Base-by-base conservation (phyloP, 2,329 filamentous ascomycete genomes). In the Talaromyces islandicus region DNA sequence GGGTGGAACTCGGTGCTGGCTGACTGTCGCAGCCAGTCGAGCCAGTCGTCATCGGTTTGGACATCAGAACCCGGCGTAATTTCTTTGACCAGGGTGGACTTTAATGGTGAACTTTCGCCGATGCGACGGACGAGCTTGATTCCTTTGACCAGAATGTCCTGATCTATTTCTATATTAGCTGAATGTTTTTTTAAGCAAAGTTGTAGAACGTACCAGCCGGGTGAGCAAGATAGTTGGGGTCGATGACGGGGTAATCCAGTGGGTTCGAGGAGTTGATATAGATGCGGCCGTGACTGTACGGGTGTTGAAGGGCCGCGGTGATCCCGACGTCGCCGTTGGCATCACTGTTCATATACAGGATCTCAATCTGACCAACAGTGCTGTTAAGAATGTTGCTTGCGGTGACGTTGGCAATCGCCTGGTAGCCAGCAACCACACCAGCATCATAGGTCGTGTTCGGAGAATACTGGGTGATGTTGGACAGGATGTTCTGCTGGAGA, bases 261-360 rank as follows among this genome's bases (percentile, higher is more conserved):
- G 68, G 67, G 35, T 69, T 59, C 1, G 69, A 70, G 10, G 68
- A 70, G 54, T 70, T 70, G 61, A 71, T 71, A 50, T 69, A 69
- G 50, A 71, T 63, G 1, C 68, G 66, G 11, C 69, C 69, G 17
- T 70, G 69, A 43, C 68, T 70, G 58, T 64, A 69, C 14, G 70
- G 70, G 60, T 70, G 69, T 62, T 68, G 70, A 7, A 67, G 64
- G 50, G 67, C 68, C 24, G 68, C 69, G 10, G 68, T 69, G 19
- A 70, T 65, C 7, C 69, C 69, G 3, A 70, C 58, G 24, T 68
- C 66, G 3, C 69, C 69, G 9, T 66, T 67, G 5, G 55, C 60
- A 14, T 68, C 69, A 24, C 69, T 70, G 56, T 70, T 70, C 67
- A 70, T 70, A 38, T 69, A 68, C 2, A 70, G 46, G 0, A 70